These are phyloP conservation scores for Pichia sp. DNA, from an alignment of 1,139 yeast genomes.

Conservation along the genomic window DNA sequence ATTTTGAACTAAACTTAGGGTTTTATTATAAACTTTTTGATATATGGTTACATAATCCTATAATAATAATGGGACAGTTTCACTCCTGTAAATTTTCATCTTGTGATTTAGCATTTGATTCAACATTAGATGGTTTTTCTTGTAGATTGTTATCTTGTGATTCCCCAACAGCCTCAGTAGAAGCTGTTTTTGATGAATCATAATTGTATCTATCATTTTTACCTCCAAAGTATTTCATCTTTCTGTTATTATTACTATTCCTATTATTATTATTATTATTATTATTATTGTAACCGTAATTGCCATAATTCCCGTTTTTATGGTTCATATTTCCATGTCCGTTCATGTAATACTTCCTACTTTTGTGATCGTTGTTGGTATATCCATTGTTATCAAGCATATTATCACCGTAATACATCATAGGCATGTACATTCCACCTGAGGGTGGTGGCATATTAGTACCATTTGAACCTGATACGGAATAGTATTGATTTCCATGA, in stretches of 20 bases:
- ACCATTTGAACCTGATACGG: neutral
- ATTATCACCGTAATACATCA: neutral
- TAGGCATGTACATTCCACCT: neutral
- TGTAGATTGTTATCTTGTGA: too few relatives aligned
- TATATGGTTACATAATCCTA: too few relatives aligned
- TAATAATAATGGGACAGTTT: too few relatives aligned
- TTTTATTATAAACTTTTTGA: too few relatives aligned
- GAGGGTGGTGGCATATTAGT: neutral
- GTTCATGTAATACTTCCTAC: neutral
- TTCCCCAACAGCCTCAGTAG: slow-evolving; percentile 1
- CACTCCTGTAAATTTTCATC: neutral
- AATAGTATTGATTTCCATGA: slow-evolving; percentile 1
- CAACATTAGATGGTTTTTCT: too few relatives aligned
- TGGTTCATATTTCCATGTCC: neutral
- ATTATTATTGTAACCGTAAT: neutral
- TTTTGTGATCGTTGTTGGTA: neutral
- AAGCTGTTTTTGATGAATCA: neutral
- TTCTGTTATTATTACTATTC: neutral
- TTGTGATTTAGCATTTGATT: neutral
- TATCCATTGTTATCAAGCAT: neutral
- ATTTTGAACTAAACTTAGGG: too few relatives aligned
- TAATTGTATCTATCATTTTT: slow-evolving; percentile 1
- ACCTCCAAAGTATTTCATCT: neutral
- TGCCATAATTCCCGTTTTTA: neutral
- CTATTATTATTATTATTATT: neutral